Evolutionary conservation across 148 eudicot species (phyloP).

Genomic region (Rhododendron williamsianum): DNA sequence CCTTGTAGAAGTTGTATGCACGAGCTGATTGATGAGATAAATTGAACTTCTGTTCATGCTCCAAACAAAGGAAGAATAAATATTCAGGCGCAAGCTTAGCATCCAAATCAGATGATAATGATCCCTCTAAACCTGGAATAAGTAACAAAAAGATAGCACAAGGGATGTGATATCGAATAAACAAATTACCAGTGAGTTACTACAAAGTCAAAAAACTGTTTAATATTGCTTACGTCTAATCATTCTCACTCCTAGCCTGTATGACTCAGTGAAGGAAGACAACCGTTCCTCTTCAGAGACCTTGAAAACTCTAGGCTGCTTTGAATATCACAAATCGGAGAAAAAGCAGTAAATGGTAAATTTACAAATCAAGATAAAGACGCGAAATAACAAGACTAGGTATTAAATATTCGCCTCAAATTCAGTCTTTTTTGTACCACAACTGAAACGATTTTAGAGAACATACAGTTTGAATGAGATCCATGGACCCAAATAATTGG

Average conservation of each 20-base stretch:
- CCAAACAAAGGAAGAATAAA: slow-evolving; percentile 69
- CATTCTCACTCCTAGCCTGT: slow-evolving; percentile 57
- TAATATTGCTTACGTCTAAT: slow-evolving; percentile 35
- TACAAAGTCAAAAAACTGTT: not conserved
- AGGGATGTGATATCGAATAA: not conserved
- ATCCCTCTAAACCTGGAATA: slow-evolving; percentile 49
- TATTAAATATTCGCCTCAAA: not conserved
- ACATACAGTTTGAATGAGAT: slow-evolving; percentile 58
- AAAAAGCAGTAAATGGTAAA: not conserved
- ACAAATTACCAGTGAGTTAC: not conserved
- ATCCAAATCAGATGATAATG: slow-evolving; percentile 52
- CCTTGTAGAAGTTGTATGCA: slow-evolving; percentile 80
- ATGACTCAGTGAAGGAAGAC: slow-evolving; percentile 55
- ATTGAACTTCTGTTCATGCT: slow-evolving; percentile 54
- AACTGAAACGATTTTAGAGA: not conserved
- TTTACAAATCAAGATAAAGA: not conserved
- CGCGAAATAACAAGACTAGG: not conserved
- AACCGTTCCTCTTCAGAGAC: slow-evolving; percentile 53
- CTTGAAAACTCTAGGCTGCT: slow-evolving; percentile 58
- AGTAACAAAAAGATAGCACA: not conserved
- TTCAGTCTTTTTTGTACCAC: not conserved
- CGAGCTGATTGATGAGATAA: slow-evolving; percentile 26
- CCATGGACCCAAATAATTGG: slow-evolving; percentile 66
- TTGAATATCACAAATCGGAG: not conserved
- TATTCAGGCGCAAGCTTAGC: slow-evolving; percentile 64